These are phyloP conservation scores for Trichoderma gamsii DNA, from an alignment of 495 filamentous ascomycete genomes.

Conservation along the genomic window DNA sequence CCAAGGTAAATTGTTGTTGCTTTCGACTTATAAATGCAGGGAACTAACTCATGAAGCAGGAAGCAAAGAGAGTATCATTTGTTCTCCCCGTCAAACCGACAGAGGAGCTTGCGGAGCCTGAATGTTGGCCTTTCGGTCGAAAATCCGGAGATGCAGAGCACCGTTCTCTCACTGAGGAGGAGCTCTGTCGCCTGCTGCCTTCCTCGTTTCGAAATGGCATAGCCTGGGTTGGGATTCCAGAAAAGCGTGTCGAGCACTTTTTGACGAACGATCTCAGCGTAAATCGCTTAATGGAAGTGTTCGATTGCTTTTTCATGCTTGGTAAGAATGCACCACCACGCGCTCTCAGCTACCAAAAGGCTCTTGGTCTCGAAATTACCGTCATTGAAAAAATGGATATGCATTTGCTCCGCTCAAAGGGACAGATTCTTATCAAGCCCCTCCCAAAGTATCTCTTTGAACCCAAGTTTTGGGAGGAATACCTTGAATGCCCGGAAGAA, in stretches of 20 bases:
- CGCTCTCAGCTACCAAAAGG: conserved; percentile 34
- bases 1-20: no score
- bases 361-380: conserved; percentile 29
- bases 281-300: neutral
- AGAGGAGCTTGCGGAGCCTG: neutral
- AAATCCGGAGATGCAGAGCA: neutral
- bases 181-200: neutral
- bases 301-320: neutral
- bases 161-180: neutral
- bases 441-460: conserved; percentile 33
- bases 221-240: neutral
- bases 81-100: no score
- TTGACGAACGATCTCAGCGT: neutral
- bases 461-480: conserved; percentile 27
- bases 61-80: no score
- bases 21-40: no score
- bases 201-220: neutral
- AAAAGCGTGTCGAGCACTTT: neutral
- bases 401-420: conserved; percentile 29
- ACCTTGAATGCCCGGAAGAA: conserved; percentile 15
- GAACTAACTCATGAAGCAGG: no score
- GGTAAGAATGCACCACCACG: conserved; percentile 24
- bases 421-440: conserved; percentile 34
- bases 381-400: conserved; percentile 30
- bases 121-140: neutral